Evolutionary conservation across 1,284 basidiomycete genomes (phyloP), one percentile per base, ranked within the genome.

Genomic region (Ceratorhiza oryzae-sativae): DNA sequence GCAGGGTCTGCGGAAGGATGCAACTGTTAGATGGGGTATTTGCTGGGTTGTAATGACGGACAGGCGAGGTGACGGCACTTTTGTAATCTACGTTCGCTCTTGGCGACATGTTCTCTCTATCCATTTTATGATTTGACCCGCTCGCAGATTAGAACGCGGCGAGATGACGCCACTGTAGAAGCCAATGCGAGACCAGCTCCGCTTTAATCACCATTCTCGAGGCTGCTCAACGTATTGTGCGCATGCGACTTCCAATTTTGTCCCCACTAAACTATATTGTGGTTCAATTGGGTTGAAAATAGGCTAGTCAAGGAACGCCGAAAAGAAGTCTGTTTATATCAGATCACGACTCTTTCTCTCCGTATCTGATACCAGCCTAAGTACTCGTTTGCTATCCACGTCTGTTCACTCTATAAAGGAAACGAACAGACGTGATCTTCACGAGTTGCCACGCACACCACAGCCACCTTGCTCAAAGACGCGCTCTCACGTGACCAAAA

Each of bases 1-100:
- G 79, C 82, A 32, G 82, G 84, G 74, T 84, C 83, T 49, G 86
- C 84, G 74, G 91, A 93, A 63, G 81, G 82, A 72, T 93, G 91
- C 83, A 92, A 92, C 78, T 93, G 91, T 80, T 93, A 82, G 76
- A 45, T 27, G 49, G 6, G 49, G 9, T 27, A 51, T 30, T 25
- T n/a, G 23, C 30, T 51, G 49, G 49, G 12, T 27, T 51, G 25
- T 8, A 41, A 60, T 18, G 23, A 60, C 36, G 18, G 58, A 30
- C 41, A 27, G 30, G 53, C 39, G 62, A 65, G 45, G 27, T 61
- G n/a, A 45, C n/a, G 12, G n/a, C 36, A 25, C 15, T 58, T 61
- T 61, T 61, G 59, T 61, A 61, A 61, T 61, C 42, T 61, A 61
- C 56, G 41, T 27, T 45, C 8, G 59, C 23, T 23, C 36, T 27